Conservation (phyloP, 1,284 basidiomycete genomes). For the Sanghuangporus baumii region DNA sequence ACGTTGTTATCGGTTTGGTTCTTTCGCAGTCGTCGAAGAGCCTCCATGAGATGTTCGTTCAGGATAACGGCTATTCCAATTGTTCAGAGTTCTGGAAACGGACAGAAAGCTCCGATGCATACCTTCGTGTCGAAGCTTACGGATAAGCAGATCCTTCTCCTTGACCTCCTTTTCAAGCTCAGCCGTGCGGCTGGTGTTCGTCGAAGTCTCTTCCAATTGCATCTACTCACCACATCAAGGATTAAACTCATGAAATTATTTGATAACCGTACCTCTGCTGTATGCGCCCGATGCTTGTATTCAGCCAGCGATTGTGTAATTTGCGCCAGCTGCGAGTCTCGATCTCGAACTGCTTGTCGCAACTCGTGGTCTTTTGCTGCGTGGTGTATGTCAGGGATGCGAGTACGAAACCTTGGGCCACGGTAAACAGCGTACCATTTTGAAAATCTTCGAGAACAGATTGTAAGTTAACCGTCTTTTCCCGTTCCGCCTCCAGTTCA, state of each 20-base stretch:
- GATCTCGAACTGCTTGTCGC: constrained; percentile 73
- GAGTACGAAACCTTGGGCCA: constrained; percentile 9
- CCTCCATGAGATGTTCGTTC: constrained; percentile 97
- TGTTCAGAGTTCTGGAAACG: not conserved
- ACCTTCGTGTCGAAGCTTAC: constrained; percentile 95
- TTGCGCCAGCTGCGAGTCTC: constrained; percentile 68
- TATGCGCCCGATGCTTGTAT: constrained; percentile 80
- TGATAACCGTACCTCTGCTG: constrained; percentile 64
- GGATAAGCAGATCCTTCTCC: constrained; percentile 89
- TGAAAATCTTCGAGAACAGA: constrained; percentile 95
- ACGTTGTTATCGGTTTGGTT: constrained; percentile 87
- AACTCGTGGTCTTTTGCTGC: constrained; percentile 73
- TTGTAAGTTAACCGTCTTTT: constrained; percentile 81
- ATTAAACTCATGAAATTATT: not conserved
- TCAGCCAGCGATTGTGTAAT: constrained; percentile 74
- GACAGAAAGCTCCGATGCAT: constrained; percentile 19
- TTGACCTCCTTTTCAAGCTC: constrained; percentile 86
- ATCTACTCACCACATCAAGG: constrained; percentile 34
- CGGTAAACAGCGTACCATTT: constrained; percentile 51
- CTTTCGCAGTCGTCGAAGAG: constrained; percentile 85
- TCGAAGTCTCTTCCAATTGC: constrained; percentile 68
- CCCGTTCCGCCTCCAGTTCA: constrained; percentile 64
- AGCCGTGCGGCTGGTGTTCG: constrained; percentile 58
- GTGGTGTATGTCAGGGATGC: constrained; percentile 19
- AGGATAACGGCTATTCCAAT: constrained; percentile 75